Base-by-base conservation (phyloP, 139 green algal species). In the Tetradesmus lagerheimii region DNA sequence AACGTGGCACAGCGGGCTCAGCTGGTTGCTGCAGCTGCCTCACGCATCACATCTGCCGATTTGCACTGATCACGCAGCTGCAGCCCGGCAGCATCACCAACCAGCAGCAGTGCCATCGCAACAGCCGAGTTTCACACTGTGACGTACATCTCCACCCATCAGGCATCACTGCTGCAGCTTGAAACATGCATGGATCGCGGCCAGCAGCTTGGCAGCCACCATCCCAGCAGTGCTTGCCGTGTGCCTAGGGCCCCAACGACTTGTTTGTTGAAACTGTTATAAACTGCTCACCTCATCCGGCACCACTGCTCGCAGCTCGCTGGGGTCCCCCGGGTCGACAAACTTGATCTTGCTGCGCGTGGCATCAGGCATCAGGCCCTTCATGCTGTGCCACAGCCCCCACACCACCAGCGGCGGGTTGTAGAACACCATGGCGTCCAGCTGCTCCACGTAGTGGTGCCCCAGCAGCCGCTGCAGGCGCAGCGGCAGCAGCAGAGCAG, bases 371-470 rank as follows among this genome's bases (percentile, higher is more conserved):
- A 91, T 78, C 57, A 91, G 87, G 31, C 29, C 35, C 78, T 86
- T 87, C 20, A 87, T 47, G 87, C 37, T 75, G 87, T 87, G 78
- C 87, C 87, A 91, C 38, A 91, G 77, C 39, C 75, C 78, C 53
- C 53, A 91, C 74, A 91, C 86, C 87, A 91, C 77, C 2, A 53
- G n/a, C 2, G 87, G 87, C 4, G 87, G 87, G 87, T 91, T 91
- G 87, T 50, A 91, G 11, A 91, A 81, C 34, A 43, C 78, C 53
- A 91, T 75, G 0, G 8, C 12, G 31, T 78, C 62, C 29, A 85
- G 39, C 57, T 35, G 34, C 87, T 91, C 87, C 11, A 91, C 78
- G 57, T 82, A 87, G 78, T 91, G 90, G 31, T 74, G 31, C 12
- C 38, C 39, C 64, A 92, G 84, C 57, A 90, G 34, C 18, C 75